These are phyloP conservation scores for Rosellinia necatrix DNA, from an alignment of 2,329 filamentous ascomycete species.

Conservation along the genomic window DNA sequence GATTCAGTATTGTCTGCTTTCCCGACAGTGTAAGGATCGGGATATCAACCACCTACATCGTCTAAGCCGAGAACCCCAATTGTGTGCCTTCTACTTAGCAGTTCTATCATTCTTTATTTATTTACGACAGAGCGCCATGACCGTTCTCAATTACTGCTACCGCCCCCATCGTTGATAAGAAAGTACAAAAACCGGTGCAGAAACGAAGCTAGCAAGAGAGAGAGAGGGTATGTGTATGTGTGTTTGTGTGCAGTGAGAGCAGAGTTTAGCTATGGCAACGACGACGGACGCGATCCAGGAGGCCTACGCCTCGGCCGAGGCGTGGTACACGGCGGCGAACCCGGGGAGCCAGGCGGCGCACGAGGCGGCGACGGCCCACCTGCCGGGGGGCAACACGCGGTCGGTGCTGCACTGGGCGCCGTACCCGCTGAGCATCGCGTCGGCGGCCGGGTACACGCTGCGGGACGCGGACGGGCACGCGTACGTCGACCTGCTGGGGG, in stretches of 20 bases:
- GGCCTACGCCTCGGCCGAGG: conserved; percentile 42
- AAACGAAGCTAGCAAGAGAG: too few species aligned
- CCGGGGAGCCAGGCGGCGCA: conserved; percentile 46
- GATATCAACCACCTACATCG: background rate
- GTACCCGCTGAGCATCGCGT: conserved; percentile 50
- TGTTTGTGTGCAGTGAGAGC: too few species aligned
- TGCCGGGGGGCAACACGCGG: conserved; percentile 41
- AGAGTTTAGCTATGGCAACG: conserved; percentile 12
- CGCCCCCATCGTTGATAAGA: background rate
- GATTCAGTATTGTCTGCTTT: conserved; percentile 10
- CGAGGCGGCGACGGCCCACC: conserved; percentile 40
- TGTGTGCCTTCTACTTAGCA: too few species aligned
- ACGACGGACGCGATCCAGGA: conserved; percentile 26
- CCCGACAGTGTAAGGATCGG: conserved; percentile 2
- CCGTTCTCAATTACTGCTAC: background rate
- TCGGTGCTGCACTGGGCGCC: conserved; percentile 45
- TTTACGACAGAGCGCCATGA: background rate
- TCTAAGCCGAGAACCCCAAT: background rate
- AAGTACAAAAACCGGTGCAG: too few species aligned
- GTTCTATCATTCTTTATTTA: background rate
- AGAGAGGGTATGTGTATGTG: too few species aligned
- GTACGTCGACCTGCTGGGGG: conserved; percentile 65
- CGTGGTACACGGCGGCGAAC: conserved; percentile 45
- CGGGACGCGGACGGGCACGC: conserved; percentile 48
- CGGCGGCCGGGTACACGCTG: conserved; percentile 42